Conservation (phyloP, 2,329 filamentous ascomycete genomes). For the Phaeosphaeriaceae sp. region DNA sequence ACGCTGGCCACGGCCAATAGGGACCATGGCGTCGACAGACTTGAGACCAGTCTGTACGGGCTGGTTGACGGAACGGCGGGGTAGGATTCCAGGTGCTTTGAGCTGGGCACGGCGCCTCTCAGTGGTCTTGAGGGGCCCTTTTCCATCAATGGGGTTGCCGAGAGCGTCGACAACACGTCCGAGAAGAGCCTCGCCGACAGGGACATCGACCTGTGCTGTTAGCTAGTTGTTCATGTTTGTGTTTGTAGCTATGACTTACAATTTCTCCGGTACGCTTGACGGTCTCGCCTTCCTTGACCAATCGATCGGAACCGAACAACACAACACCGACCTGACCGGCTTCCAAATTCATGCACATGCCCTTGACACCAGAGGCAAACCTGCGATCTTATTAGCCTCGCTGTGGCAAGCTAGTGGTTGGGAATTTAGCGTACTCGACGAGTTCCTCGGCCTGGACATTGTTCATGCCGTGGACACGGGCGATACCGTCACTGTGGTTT, state of each 20-base stretch:
- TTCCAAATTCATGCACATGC: constrained; percentile 99
- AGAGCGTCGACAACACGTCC: constrained; percentile 98
- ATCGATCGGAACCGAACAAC: constrained; percentile 99
- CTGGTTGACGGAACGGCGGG: constrained; percentile 95
- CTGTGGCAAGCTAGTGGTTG: constrained; percentile 11
- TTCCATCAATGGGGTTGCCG: constrained; percentile 99
- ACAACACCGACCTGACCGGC: constrained; percentile 99
- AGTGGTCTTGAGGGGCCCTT: constrained; percentile 92
- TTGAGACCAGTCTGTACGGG: constrained; percentile 99
- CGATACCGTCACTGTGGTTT: constrained; percentile 99
- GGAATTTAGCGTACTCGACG: constrained; percentile 82
- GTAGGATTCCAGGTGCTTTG: constrained; percentile 98
- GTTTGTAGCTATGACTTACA: constrained; percentile 65
- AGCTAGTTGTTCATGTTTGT: constrained; percentile 12
- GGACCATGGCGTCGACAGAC: constrained; percentile 99
- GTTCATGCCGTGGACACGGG: constrained; percentile 99
- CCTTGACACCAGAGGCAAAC: constrained; percentile 99
- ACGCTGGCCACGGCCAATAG: constrained; percentile 99
- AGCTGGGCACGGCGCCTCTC: constrained; percentile 96
- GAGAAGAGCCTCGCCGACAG: constrained; percentile 89
- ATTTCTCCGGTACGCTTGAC: constrained; percentile 99
- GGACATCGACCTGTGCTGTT: constrained; percentile 81
- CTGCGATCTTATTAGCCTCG: constrained; percentile 57
- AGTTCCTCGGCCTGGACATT: constrained; percentile 99
- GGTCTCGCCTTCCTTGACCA: constrained; percentile 98